A percentile compares a stretch with the other conserved stretches of the same genome.
These are phyloP conservation scores for Flueggea neowawraea DNA, from an alignment of 441 rosid species.

Conservation along the genomic window DNA sequence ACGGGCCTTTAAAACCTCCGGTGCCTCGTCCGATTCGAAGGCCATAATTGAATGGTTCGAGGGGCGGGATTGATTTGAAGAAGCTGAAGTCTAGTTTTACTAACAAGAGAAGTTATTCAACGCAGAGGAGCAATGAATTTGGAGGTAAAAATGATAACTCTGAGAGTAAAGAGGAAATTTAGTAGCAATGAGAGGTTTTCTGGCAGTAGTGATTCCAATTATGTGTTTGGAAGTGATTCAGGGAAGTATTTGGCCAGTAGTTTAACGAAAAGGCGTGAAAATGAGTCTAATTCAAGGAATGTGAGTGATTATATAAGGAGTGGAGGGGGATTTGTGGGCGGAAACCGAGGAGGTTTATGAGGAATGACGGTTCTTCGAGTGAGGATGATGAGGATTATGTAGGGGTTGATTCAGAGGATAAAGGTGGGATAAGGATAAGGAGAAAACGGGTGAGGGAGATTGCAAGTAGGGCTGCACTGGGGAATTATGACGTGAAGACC, in stretches of 20 bases:
- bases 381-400: conserved; percentile 59
- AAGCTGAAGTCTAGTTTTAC: neutral
- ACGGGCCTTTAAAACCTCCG: conserved; percentile 52
- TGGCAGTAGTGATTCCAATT: conserved; percentile 13
- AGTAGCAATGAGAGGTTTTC: conserved; percentile 33
- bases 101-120: conserved; percentile 34
- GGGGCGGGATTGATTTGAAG: conserved; percentile 12
- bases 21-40: conserved; percentile 15
- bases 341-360: conserved; percentile 41
- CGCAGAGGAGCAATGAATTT: neutral
- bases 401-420: conserved; percentile 28
- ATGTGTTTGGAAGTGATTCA: too few species aligned
- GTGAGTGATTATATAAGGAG: conserved; percentile 20
- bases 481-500: conserved; percentile 64
- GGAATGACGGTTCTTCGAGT: conserved; percentile 59
- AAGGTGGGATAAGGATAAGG: conserved; percentile 17
- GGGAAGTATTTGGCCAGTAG: neutral
- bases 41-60: conserved; percentile 9
- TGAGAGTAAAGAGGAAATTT: conserved; percentile 18
- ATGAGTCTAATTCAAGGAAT: conserved; percentile 3
- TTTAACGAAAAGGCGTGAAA: neutral
- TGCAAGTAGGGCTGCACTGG: conserved; percentile 70
- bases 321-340: conserved; percentile 17
- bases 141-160: neutral
- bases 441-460: conserved; percentile 19